phyloP scores from a whole-genome alignment of 768 basidiomycete species.

The Boletellus sp. region DNA sequence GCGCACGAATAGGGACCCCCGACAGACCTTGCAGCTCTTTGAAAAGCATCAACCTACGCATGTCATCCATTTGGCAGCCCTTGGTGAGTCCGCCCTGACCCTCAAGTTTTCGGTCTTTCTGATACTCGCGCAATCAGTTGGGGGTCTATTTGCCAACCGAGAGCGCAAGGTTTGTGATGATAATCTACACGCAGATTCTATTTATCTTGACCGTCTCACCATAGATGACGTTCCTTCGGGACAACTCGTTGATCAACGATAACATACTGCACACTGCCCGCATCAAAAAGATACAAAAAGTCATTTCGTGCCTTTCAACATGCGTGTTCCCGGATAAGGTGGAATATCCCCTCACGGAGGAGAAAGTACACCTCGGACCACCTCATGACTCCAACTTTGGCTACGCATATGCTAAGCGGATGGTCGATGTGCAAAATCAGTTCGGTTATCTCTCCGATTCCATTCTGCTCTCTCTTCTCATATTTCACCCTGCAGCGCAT shows the following conservation, averaged over 20 bases:
- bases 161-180: slow-evolving; percentile 66
- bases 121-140: slow-evolving; percentile 49
- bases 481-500: slow-evolving; percentile 54
- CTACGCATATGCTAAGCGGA: slow-evolving; percentile 92
- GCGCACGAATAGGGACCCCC: slow-evolving; percentile 51
- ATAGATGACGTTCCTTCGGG: slow-evolving; percentile 87
- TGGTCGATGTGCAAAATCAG: slow-evolving; percentile 97
- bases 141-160: slow-evolving; percentile 95
- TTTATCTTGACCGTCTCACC: neutral
- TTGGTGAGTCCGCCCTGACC: slow-evolving; percentile 50
- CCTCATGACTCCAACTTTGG: slow-evolving; percentile 96
- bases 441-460: slow-evolving; percentile 33
- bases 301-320: slow-evolving; percentile 94
- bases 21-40: slow-evolving; percentile 68
- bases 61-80: slow-evolving; percentile 94
- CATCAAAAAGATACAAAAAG: slow-evolving; percentile 61
- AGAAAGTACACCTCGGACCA: slow-evolving; percentile 87
- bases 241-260: slow-evolving; percentile 95
- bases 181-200: neutral
- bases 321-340: slow-evolving; percentile 98
- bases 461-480: neutral
- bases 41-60: slow-evolving; percentile 92
- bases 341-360: slow-evolving; percentile 88
- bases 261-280: slow-evolving; percentile 81
- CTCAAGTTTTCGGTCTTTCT: slow-evolving; percentile 6